phyloP scores from a whole-genome alignment of 2,329 filamentous ascomycete genomes.

The Exserohilum turcica region DNA sequence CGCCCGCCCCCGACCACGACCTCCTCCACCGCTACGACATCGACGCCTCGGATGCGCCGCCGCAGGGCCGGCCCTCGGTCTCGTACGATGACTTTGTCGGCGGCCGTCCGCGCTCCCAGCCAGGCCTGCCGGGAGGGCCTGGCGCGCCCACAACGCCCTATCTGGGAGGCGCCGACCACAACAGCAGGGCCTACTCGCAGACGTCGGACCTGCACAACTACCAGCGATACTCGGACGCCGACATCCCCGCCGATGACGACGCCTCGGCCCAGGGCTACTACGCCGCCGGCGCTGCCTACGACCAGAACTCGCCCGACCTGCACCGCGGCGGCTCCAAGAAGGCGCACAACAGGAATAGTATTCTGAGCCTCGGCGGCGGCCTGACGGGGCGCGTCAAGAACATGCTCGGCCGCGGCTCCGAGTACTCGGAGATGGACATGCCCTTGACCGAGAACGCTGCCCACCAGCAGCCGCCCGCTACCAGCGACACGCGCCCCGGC shows the following conservation, averaged over 20 bases:
- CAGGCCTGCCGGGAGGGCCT: slow-evolving; percentile 51
- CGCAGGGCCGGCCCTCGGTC: slow-evolving; percentile 76
- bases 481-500: slow-evolving; percentile 51
- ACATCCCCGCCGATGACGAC: slow-evolving; percentile 79
- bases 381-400: slow-evolving; percentile 86
- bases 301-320: slow-evolving; percentile 57
- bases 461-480: slow-evolving; percentile 46
- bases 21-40: slow-evolving; percentile 76
- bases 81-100: slow-evolving; percentile 97
- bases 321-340: slow-evolving; percentile 60
- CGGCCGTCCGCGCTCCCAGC: slow-evolving; percentile 56
- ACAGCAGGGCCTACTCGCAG: slow-evolving; percentile 64
- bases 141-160: slow-evolving; percentile 45
- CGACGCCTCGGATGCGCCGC: slow-evolving; percentile 66
- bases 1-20: slow-evolving; percentile 81
- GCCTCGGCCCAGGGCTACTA: slow-evolving; percentile 78
- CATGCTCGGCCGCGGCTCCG: slow-evolving; percentile 81
- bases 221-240: slow-evolving; percentile 86
- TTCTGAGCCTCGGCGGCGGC: slow-evolving; percentile 83
- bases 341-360: slow-evolving; percentile 79
- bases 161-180: slow-evolving; percentile 40
- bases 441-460: slow-evolving; percentile 81
- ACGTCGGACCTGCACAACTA: slow-evolving; percentile 86
- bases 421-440: slow-evolving; percentile 98
- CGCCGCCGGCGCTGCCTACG: slow-evolving; percentile 66